Evolutionary conservation across 2,329 filamentous ascomycete species (phyloP).

Genomic region (Dothideomycetidae sp.): DNA sequence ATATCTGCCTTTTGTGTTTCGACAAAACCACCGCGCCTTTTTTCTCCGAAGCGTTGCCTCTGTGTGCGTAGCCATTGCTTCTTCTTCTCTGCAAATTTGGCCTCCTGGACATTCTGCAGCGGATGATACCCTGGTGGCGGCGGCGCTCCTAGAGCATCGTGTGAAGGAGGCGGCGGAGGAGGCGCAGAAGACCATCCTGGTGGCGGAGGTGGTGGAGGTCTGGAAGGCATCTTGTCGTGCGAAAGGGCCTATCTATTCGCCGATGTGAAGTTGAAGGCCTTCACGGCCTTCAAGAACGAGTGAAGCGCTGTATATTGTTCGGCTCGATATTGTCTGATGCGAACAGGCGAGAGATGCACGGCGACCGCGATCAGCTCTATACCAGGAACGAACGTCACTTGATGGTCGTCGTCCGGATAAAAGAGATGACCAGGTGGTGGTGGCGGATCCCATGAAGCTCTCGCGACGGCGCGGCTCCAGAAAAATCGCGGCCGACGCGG

Average conservation of each 20-base stretch:
- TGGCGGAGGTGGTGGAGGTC: conserved; percentile 48
- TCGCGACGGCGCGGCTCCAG: background rate
- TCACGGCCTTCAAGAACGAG: background rate
- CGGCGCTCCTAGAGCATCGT: conserved; percentile 45
- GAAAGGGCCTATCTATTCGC: background rate
- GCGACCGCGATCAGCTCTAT: too few species aligned
- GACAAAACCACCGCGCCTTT: conserved; percentile 88
- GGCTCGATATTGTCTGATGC: too few species aligned
- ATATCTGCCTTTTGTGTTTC: conserved; percentile 98
- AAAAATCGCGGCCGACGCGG: conserved; percentile 3
- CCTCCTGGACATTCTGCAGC: conserved; percentile 64
- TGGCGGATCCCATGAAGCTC: conserved; percentile 4
- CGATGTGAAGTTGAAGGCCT: background rate
- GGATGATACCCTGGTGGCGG: conserved; percentile 78
- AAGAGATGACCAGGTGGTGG: background rate
- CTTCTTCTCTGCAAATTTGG: conserved; percentile 97
- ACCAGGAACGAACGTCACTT: too few species aligned
- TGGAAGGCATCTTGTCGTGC: conserved; percentile 36
- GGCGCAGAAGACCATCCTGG: conserved; percentile 47
- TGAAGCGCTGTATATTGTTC: too few species aligned
- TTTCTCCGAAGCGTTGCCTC: conserved; percentile 88
- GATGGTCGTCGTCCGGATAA: too few species aligned
- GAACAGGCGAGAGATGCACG: too few species aligned
- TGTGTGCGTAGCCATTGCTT: conserved; percentile 93
- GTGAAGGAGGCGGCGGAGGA: conserved; percentile 27